These are phyloP conservation scores for Ogataea nitratoaversa DNA, from an alignment of 805 yeast genomes.

Conservation along the genomic window DNA sequence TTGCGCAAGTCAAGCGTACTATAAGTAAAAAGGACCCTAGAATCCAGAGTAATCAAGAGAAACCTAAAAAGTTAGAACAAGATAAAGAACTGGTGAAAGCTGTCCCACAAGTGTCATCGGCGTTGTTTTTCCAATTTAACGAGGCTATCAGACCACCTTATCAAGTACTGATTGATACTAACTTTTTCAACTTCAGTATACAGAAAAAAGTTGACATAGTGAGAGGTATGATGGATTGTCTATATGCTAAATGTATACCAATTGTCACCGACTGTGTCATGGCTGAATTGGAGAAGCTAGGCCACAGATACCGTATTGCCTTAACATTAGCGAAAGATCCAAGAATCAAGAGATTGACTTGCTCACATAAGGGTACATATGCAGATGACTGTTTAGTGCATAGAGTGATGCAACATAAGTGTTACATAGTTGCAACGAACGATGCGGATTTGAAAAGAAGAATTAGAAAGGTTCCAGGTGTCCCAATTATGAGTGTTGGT, in stretches of 20 bases:
- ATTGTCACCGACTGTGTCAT: slow-evolving; percentile 95
- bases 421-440: slow-evolving; percentile 95
- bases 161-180: slow-evolving; percentile 92
- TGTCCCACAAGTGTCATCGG: slow-evolving; percentile 92
- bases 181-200: slow-evolving; percentile 92
- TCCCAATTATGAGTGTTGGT: slow-evolving; percentile 96
- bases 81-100: slow-evolving; percentile 76
- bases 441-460: slow-evolving; percentile 96
- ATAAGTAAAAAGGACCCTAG: slow-evolving; percentile 70
- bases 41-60: slow-evolving; percentile 41
- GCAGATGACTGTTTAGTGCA: slow-evolving; percentile 97
- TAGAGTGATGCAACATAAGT: slow-evolving; percentile 92
- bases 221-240: slow-evolving; percentile 95
- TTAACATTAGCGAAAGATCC: slow-evolving; percentile 91
- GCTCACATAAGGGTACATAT: slow-evolving; percentile 93
- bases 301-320: slow-evolving; percentile 93
- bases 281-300: slow-evolving; percentile 96
- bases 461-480: slow-evolving; percentile 93
- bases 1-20: slow-evolving; percentile 86
- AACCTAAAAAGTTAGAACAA: slow-evolving; percentile 38
- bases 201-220: slow-evolving; percentile 93
- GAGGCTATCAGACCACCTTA: slow-evolving; percentile 97
- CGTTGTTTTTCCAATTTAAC: slow-evolving; percentile 91
- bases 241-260: slow-evolving; percentile 93
- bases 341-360: slow-evolving; percentile 77